Evolutionary conservation across 83 land plant species (phyloP).

Genomic region (Diphasiastrum complanatum): DNA sequence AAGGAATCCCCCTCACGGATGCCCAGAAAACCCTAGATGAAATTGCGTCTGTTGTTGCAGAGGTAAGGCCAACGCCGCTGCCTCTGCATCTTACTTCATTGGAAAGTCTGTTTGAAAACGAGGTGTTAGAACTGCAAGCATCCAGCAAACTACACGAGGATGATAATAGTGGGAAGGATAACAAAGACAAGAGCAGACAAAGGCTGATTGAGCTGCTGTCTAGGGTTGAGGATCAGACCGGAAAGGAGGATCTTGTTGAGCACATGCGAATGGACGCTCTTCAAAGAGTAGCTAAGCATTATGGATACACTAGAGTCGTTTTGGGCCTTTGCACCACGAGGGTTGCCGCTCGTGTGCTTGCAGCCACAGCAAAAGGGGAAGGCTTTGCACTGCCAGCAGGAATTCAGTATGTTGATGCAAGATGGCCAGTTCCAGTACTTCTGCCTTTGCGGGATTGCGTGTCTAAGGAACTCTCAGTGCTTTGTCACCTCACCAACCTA

Average conservation of each 20-base stretch:
- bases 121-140: background rate
- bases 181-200: slow-evolving; percentile 20
- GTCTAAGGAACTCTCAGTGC: slow-evolving; percentile 54
- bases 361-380: slow-evolving; percentile 91
- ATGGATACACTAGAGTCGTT: slow-evolving; percentile 73
- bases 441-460: slow-evolving; percentile 91
- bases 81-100: slow-evolving; percentile 48
- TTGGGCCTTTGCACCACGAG: slow-evolving; percentile 71
- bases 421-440: slow-evolving; percentile 78
- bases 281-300: slow-evolving; percentile 73
- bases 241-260: slow-evolving; percentile 77
- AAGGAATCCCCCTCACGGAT: slow-evolving; percentile 20
- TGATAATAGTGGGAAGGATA: background rate
- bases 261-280: slow-evolving; percentile 66
- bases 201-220: slow-evolving; percentile 41
- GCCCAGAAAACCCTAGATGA: slow-evolving; percentile 29
- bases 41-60: slow-evolving; percentile 46
- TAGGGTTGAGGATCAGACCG: slow-evolving; percentile 56
- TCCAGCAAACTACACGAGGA: background rate
- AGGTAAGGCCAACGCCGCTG: slow-evolving; percentile 36
- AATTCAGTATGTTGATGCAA: slow-evolving; percentile 79
- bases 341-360: slow-evolving; percentile 70
- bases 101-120: slow-evolving; percentile 44
- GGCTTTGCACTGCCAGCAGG: slow-evolving; percentile 86
- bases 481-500: slow-evolving; percentile 66